These are phyloP conservation scores for Gossypium ekmanianum DNA, from an alignment of 345 rosid genomes.

Conservation along the genomic window DNA sequence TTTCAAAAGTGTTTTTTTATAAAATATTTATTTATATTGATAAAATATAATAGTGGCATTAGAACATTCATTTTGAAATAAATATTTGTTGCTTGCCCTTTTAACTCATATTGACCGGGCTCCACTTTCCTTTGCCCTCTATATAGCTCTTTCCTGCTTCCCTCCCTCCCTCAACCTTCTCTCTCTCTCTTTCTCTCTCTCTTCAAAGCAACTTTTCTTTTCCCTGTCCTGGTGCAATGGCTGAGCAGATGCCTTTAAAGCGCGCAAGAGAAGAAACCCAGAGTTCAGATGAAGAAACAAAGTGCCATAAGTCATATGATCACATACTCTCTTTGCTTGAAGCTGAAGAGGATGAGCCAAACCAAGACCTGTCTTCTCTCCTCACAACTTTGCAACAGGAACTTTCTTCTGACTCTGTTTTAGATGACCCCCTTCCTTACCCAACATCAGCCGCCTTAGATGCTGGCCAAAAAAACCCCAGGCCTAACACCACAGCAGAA, in stretches of 20 bases:
- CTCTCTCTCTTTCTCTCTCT: neutral
- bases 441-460: neutral
- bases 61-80: neutral
- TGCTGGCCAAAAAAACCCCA: slow-evolving; percentile 20
- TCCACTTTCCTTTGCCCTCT: slow-evolving; percentile 33
- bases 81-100: slow-evolving; percentile 8
- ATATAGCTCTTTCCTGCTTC: slow-evolving; percentile 43
- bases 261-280: slow-evolving; percentile 55
- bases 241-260: slow-evolving; percentile 39
- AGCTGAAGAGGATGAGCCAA: slow-evolving; percentile 46
- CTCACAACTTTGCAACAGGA: slow-evolving; percentile 59
- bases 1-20: too few relatives aligned
- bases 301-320: slow-evolving; percentile 45
- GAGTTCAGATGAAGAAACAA: slow-evolving; percentile 26
- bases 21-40: too few relatives aligned
- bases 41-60: neutral
- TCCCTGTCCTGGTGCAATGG: slow-evolving; percentile 27
- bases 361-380: slow-evolving; percentile 48
- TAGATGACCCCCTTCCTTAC: slow-evolving; percentile 15
- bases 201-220: neutral
- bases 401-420: slow-evolving; percentile 27
- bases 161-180: slow-evolving; percentile 43
- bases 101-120: slow-evolving; percentile 39
- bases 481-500: neutral
- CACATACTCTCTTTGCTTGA: slow-evolving; percentile 43